Evolutionary conservation across 495 filamentous ascomycete genomes (phyloP).

Genomic region (Talaromyces wortmannii): DNA sequence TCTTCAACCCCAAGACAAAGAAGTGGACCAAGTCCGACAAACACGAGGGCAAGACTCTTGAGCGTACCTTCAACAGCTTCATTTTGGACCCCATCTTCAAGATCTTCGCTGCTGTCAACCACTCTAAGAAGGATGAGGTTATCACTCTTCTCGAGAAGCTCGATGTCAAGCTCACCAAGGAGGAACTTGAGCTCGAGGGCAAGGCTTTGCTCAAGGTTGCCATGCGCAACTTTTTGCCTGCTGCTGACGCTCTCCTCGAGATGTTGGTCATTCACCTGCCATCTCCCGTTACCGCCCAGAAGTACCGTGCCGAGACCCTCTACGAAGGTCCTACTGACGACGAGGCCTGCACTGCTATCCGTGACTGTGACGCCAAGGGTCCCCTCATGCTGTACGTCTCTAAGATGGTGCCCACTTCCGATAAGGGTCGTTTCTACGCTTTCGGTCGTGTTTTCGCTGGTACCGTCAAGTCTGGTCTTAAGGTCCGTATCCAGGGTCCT

Average conservation of each 20-base stretch:
- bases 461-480: conserved; percentile 93
- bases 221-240: conserved; percentile 97
- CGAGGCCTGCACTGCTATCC: conserved; percentile 86
- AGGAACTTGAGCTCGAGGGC: conserved; percentile 92
- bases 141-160: conserved; percentile 79
- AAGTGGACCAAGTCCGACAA: conserved; percentile 90
- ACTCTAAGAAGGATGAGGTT: conserved; percentile 97
- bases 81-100: conserved; percentile 99
- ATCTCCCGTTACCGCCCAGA: conserved; percentile 93
- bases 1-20: conserved; percentile 99
- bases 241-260: conserved; percentile 96
- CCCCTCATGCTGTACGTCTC: conserved; percentile 99
- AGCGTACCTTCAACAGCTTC: conserved; percentile 99
- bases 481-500: conserved; percentile 99
- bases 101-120: conserved; percentile 92
- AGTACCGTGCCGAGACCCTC: conserved; percentile 95
- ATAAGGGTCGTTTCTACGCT: conserved; percentile 99
- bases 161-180: conserved; percentile 74
- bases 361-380: conserved; percentile 94
- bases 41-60: conserved; percentile 77
- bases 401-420: conserved; percentile 99
- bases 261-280: conserved; percentile 99
- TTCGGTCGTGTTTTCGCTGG: conserved; percentile 99
- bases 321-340: conserved; percentile 97
- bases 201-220: conserved; percentile 95